These are phyloP conservation scores for Creolimax fragrantissima DNA, from an alignment of 78 protist species.

Conservation along the genomic window DNA sequence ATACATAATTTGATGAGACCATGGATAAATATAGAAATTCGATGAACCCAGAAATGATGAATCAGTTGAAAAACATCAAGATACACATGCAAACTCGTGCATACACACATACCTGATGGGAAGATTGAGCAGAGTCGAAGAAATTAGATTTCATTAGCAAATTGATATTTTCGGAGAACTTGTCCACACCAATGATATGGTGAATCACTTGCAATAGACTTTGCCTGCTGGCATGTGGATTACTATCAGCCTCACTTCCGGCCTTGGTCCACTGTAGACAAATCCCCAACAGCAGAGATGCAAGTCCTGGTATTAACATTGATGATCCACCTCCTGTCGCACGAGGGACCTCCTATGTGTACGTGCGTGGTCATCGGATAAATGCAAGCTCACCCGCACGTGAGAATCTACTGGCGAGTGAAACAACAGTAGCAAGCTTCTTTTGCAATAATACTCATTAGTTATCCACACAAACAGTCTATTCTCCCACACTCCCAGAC, in stretches of 20 bases:
- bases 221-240: not conserved
- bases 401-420: not conserved
- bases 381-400: not conserved
- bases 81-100: not conserved
- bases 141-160: not conserved
- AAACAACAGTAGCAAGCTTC: not conserved
- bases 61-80: not conserved
- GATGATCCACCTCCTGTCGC: not conserved
- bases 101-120: not conserved
- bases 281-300: not conserved
- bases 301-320: not conserved
- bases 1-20: not conserved
- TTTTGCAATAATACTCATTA: not conserved
- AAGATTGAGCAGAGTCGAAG: not conserved
- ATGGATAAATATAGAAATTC: not conserved
- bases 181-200: not conserved
- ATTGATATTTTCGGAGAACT: not conserved
- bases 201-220: not conserved
- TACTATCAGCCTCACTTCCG: not conserved
- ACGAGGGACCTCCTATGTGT: not conserved
- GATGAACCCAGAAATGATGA: too few relatives aligned
- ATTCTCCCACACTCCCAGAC: not conserved
- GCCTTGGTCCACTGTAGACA: not conserved
- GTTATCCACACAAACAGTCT: too few relatives aligned
- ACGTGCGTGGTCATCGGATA: not conserved